phyloP scores from a whole-genome alignment of 2,329 filamentous ascomycete genomes.

The Plectosphaerella plurivora region DNA sequence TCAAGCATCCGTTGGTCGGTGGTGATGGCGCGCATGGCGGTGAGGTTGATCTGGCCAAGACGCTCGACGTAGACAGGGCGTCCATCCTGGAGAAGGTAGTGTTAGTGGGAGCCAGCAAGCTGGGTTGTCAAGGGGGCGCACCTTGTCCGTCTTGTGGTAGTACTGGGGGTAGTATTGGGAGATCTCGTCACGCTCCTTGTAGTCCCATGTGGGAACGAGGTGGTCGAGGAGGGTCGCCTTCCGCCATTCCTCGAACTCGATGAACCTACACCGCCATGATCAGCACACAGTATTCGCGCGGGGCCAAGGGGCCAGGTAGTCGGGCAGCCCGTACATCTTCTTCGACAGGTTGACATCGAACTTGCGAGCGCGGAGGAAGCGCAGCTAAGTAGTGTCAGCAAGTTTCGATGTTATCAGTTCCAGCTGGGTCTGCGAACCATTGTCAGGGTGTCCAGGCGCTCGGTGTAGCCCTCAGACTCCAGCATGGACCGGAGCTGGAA shows the following conservation, averaged over 20 bases:
- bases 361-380: slow-evolving; percentile 91
- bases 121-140: slow-evolving; percentile 25
- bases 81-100: slow-evolving; percentile 62
- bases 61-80: slow-evolving; percentile 97
- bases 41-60: slow-evolving; percentile 87
- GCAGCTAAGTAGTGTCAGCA: slow-evolving; percentile 49
- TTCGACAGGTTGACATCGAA: slow-evolving; percentile 83
- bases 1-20: slow-evolving; percentile 88
- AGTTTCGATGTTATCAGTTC: not conserved
- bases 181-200: slow-evolving; percentile 77
- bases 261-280: slow-evolving; percentile 61
- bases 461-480: slow-evolving; percentile 75
- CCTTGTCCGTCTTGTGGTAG: slow-evolving; percentile 95
- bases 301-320: not conserved
- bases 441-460: slow-evolving; percentile 87
- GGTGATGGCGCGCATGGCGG: slow-evolving; percentile 88
- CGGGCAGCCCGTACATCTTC: slow-evolving; percentile 62
- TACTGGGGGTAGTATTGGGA: slow-evolving; percentile 96
- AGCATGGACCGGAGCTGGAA: slow-evolving; percentile 79
- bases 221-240: slow-evolving; percentile 81
- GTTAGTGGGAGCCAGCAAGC: slow-evolving; percentile 1
- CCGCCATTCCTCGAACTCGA: slow-evolving; percentile 88
- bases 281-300: not conserved
- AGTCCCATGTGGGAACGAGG: slow-evolving; percentile 75
- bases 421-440: slow-evolving; percentile 53